Base-by-base conservation (phyloP, 1,139 yeast species). In the Candida neerlandica region DNA sequence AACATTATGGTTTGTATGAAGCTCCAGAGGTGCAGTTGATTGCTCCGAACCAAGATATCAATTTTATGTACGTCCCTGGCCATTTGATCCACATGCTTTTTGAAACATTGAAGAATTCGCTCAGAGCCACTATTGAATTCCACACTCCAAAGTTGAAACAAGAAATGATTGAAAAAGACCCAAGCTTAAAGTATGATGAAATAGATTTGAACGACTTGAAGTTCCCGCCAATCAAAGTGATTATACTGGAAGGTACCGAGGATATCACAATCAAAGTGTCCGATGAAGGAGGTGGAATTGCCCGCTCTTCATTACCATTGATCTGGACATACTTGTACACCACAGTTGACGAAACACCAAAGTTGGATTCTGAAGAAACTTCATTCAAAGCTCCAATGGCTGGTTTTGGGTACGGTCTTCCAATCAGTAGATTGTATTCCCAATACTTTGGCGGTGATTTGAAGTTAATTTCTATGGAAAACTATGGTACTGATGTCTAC, bases 281-380 rank as follows among this genome's bases (percentile, higher is more conserved):
- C 41, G 97, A 90, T 64, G 96, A 90, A 70, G 97, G 97, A 44
- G 97, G 97, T 38, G 97, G 97, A 27, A 89, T 91, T 53, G 89
- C 96, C 3, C 77, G 96, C 53, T 80, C 90, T 53, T 94, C 89
- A 50, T 81, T 89, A 21, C 96, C 96, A 1, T 75, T 88, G 54
- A 89, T 90, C 44, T 90, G 96, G 97, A 89, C 96, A 0, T 90
- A 90, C 64, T 78, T 91, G 66, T 90, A 90, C 68, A 90, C 97
- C 5, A 89, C 97, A 0, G 96, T 92, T 46, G 82, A 84, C 59
- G 81, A 84, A 53, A 82, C 89, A 9, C 94, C 94, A 1, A 78
- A 75, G 21, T 69, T 86, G 48, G 92, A 86, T 51, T 79, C 84
- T 0, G 87, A 67, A 53, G 79, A 75, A 57, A 73, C 81, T 29